Evolutionary conservation across 306 rosid genomes (phyloP).

Genomic region (Mimosa pudica): DNA sequence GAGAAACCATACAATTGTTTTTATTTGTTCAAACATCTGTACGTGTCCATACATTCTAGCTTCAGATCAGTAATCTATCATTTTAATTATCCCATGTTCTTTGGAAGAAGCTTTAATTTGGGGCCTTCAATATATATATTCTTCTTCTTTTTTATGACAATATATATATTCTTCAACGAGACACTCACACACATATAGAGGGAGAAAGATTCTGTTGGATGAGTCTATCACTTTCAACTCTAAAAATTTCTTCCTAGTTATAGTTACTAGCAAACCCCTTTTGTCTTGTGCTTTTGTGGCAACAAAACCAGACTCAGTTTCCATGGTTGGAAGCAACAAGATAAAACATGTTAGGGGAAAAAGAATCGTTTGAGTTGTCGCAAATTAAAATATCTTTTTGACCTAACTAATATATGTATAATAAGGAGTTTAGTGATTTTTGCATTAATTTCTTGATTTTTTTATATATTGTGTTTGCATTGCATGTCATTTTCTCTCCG

Average conservation of each 20-base stretch:
- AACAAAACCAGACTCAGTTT: background rate
- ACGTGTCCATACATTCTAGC: constrained; percentile 9
- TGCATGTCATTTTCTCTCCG: background rate
- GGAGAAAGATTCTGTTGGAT: background rate
- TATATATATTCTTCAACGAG: no score
- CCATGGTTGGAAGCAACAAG: background rate
- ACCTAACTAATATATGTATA: background rate
- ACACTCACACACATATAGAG: background rate
- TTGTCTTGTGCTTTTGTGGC: background rate
- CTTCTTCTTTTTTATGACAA: background rate
- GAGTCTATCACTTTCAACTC: background rate
- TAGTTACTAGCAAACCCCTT: background rate
- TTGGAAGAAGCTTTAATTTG: background rate
- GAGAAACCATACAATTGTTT: background rate
- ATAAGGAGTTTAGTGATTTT: background rate
- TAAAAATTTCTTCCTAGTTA: background rate
- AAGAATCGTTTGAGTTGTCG: background rate
- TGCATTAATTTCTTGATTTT: background rate
- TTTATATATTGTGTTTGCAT: background rate
- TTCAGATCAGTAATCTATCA: background rate
- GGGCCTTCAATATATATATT: background rate
- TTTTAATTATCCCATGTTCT: background rate
- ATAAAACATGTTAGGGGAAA: background rate
- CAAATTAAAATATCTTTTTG: background rate
- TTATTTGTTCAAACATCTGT: constrained; percentile 43